These are phyloP conservation scores for sorghum (Sorghum bicolor) DNA, from an alignment of 176 grass and related monocot genomes.

Conservation along the genomic window DNA sequence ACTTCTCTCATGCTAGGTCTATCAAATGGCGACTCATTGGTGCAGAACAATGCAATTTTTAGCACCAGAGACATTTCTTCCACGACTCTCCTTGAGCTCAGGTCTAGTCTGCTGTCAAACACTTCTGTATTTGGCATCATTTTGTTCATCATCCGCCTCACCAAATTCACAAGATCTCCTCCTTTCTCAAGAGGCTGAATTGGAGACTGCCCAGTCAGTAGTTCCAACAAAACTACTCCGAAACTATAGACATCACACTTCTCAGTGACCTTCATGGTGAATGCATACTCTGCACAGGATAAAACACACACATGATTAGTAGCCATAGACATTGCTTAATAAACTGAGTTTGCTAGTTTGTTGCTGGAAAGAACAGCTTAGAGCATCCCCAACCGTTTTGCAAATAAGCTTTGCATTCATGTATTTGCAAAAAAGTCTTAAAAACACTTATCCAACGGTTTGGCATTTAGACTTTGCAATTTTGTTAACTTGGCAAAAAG, in stretches of 20 bases:
- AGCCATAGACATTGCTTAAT: slow-evolving; percentile 19
- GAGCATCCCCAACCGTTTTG: no score
- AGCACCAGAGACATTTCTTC: slow-evolving; percentile 84
- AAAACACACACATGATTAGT: slow-evolving; percentile 9
- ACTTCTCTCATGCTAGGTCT: slow-evolving; percentile 97
- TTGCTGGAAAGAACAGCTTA: slow-evolving; percentile 20
- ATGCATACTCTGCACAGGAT: slow-evolving; percentile 81
- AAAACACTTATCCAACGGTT: no score
- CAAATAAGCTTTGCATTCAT: no score
- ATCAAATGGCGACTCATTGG: slow-evolving; percentile 76
- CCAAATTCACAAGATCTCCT: slow-evolving; percentile 95
- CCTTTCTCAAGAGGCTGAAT: slow-evolving; percentile 97
- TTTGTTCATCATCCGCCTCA: slow-evolving; percentile 57
- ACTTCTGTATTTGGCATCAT: slow-evolving; percentile 38
- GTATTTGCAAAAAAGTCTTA: no score
- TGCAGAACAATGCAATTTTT: slow-evolving; percentile 94
- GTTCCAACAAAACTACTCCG: slow-evolving; percentile 83
- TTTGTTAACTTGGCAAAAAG: no score
- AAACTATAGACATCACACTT: slow-evolving; percentile 96
- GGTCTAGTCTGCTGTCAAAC: slow-evolving; percentile 69
- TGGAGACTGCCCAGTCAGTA: slow-evolving; percentile 78
- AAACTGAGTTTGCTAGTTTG: neutral
- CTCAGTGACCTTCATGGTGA: slow-evolving; percentile 99
- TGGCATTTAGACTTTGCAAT: no score
- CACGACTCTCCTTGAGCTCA: slow-evolving; percentile 50